Conservation (phyloP, 83 land plant species). For the Picea abies region DNA sequence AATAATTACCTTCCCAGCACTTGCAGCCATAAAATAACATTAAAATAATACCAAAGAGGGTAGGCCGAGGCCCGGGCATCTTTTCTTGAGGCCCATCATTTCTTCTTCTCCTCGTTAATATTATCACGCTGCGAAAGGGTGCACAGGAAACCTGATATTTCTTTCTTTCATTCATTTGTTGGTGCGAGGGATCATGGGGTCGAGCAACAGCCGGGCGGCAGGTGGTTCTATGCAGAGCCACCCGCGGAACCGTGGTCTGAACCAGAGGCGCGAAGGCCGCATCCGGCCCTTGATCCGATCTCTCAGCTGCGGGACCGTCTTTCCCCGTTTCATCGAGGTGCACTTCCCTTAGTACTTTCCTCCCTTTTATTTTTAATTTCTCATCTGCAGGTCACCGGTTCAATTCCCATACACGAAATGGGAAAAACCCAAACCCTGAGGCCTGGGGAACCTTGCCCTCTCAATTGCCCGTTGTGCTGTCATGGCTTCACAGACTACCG, state of each 20-base stretch:
- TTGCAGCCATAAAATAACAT: neutral
- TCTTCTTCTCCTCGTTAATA: neutral
- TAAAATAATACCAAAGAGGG: neutral
- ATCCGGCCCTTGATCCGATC: constrained; percentile 2
- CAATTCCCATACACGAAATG: neutral
- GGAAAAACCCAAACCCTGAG: neutral
- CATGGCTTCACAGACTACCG: neutral
- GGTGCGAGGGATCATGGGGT: neutral
- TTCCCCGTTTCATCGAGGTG: neutral
- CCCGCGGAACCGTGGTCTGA: neutral
- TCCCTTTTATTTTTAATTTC: neutral
- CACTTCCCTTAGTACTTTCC: neutral
- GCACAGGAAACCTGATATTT: neutral
- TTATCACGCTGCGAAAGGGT: neutral
- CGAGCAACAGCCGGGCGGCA: neutral
- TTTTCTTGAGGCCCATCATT: neutral
- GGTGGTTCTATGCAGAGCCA: neutral
- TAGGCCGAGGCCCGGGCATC: neutral
- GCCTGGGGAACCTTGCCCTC: neutral
- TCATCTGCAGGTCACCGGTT: neutral
- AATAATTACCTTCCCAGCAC: neutral
- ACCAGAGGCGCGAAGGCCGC: neutral
- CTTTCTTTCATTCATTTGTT: no score
- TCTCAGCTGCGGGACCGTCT: constrained; percentile 14
- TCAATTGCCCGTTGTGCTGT: neutral